Evolutionary conservation across 257 asterid genomes (phyloP).

Genomic region (Cinchona pubescens): DNA sequence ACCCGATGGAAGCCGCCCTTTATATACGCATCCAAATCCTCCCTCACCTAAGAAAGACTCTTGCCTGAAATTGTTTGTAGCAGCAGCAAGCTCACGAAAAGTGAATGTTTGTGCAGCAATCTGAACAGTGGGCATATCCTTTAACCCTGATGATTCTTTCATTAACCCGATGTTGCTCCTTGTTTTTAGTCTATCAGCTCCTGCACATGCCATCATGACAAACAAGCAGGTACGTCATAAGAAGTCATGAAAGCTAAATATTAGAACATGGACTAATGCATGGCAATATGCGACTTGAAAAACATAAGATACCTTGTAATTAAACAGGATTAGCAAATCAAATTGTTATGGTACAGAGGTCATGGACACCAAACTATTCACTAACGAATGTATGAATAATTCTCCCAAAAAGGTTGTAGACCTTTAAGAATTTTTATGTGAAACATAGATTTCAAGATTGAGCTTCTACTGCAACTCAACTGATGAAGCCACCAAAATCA

Average conservation of each 20-base stretch:
- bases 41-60: slow-evolving; percentile 97
- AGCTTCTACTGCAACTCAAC: slow-evolving; percentile 12
- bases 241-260: slow-evolving; percentile 5
- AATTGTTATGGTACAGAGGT: not conserved
- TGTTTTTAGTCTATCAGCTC: slow-evolving; percentile 71
- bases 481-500: slow-evolving; percentile 16
- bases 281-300: not conserved
- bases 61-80: slow-evolving; percentile 75
- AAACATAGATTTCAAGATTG: slow-evolving; percentile 17
- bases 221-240: slow-evolving; percentile 17
- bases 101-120: slow-evolving; percentile 96
- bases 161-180: slow-evolving; percentile 51
- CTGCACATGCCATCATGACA: slow-evolving; percentile 33
- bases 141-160: slow-evolving; percentile 54
- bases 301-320: not conserved
- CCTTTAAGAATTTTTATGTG: slow-evolving; percentile 9
- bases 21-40: slow-evolving; percentile 91
- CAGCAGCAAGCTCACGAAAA: slow-evolving; percentile 90
- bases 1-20: slow-evolving; percentile 68
- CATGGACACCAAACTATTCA: not conserved
- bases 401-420: not conserved
- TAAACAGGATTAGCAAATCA: not conserved
- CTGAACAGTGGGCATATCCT: slow-evolving; percentile 67
- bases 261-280: not conserved
- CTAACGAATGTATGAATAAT: not conserved